These are phyloP conservation scores for Amauroascus niger DNA, from an alignment of 2,329 filamentous ascomycete genomes.

Conservation along the genomic window DNA sequence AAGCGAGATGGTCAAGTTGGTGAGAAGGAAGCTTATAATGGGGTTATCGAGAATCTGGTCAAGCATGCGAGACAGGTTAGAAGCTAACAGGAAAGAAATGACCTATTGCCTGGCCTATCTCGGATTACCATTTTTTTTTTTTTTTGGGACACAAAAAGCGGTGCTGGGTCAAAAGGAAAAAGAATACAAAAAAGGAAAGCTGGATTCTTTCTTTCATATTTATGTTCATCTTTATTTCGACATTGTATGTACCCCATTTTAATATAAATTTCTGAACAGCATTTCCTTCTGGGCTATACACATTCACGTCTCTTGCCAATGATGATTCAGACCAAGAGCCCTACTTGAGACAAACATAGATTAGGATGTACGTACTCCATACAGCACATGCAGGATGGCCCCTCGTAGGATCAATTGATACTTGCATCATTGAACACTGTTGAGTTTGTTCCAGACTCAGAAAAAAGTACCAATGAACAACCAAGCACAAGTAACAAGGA, in stretches of 20 bases:
- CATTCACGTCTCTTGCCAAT: slow-evolving; percentile 19
- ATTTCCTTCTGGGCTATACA: slow-evolving; percentile 15
- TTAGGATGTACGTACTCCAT: too few species aligned
- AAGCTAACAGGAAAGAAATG: slow-evolving; percentile 44
- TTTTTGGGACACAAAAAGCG: too few species aligned
- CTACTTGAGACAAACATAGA: too few species aligned
- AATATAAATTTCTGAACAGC: slow-evolving; percentile 11
- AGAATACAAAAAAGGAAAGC: not conserved
- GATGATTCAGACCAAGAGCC: too few species aligned
- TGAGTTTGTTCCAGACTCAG: too few species aligned
- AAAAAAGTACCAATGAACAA: too few species aligned
- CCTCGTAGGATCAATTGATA: too few species aligned
- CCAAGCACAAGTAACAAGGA: too few species aligned
- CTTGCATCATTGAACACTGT: not conserved
- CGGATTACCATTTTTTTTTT: too few species aligned
- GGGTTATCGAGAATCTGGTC: slow-evolving; percentile 92
- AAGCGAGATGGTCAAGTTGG: slow-evolving; percentile 75
- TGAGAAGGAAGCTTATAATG: slow-evolving; percentile 88
- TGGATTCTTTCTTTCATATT: not conserved
- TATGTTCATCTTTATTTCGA: not conserved
- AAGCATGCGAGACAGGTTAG: slow-evolving; percentile 79
- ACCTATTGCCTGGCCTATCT: too few species aligned
- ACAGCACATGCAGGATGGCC: too few species aligned
- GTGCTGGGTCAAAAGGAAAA: too few species aligned
- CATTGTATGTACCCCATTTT: not conserved